Evolutionary conservation across 1,284 basidiomycete genomes (phyloP), one percentile per base, ranked within the genome.

Genomic region (Vanrija sp.): DNA sequence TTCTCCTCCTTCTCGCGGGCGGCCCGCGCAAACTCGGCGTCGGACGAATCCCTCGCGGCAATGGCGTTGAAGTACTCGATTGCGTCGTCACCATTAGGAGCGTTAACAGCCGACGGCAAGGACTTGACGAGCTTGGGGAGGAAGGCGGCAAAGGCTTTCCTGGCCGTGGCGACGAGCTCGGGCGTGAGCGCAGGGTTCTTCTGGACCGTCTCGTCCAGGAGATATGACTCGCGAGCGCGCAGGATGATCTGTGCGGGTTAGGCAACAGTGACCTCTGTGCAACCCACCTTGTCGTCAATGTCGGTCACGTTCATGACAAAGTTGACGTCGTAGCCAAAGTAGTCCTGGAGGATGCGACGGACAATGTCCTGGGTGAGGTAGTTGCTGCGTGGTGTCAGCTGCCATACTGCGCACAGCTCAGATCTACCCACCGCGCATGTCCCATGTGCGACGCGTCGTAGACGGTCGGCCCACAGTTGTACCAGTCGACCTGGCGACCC

Each of bases 281-380:
- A 15, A 51, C 81, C 64, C 60, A 91, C 95, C 83, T 99, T 99
- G 82, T 98, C 96, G 72, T 99, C 96, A 61, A 99, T 96, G 76
- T 99, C 96, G 5, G 96, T 99, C 67, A 99, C 86, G 77, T 99
- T 99, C 93, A 97, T 97, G 53, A 98, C 95, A 74, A 98, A 98
- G 73, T 97, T 90, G 55, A 98, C 87, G 69, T 98, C 89, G 72
- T 96, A 98, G 43, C 89, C 88, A 77, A 98, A 97, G 77, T 97
- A 98, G 77, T 98, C 93, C 2, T 87, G 82, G 78, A 98, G 81
- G 58, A 99, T 92, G 48, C 96, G 82, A 51, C 96, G 83, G 42
- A 99, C 81, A 64, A 98, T 84, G 74, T 99, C 96, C 75, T 98
- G 95, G 0, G 96, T 93, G 41, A 98, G 89, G 78, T 99, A 99